These are phyloP conservation scores for Penicillium simplicissimum DNA, from an alignment of 495 filamentous ascomycete species.

Conservation along the genomic window DNA sequence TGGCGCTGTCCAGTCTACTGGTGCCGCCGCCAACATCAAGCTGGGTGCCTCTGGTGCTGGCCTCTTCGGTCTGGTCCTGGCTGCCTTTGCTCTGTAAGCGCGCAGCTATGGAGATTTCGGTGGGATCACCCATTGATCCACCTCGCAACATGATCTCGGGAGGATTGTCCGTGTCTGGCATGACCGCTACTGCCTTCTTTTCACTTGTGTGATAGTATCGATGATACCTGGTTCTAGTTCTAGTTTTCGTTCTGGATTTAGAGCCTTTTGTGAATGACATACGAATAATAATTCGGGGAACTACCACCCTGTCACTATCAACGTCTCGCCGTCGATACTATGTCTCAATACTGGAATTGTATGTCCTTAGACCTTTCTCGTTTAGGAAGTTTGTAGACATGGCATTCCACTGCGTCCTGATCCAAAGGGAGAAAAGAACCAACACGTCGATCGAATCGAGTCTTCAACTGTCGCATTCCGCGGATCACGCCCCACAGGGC, in stretches of 20 bases:
- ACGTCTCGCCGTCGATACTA: no score
- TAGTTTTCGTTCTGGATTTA: constrained; percentile 2
- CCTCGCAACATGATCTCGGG: background rate
- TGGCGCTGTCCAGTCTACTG: constrained; percentile 26
- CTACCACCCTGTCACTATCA: background rate
- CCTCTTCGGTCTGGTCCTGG: constrained; percentile 39
- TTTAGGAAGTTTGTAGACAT: background rate
- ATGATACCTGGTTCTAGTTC: constrained; percentile 16
- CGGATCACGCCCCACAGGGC: constrained; percentile 7
- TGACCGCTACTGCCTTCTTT: constrained; percentile 9
- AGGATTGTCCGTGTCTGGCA: no score
- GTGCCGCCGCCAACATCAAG: constrained; percentile 36
- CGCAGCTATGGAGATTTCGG: background rate
- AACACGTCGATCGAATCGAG: constrained; percentile 1
- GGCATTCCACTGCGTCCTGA: background rate
- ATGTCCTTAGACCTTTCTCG: background rate
- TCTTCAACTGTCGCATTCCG: background rate
- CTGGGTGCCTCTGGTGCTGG: constrained; percentile 41
- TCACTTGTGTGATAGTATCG: constrained; percentile 18
- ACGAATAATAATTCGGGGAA: constrained; percentile 7
- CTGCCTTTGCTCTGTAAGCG: constrained; percentile 41
- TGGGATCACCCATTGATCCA: background rate
- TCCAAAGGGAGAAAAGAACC: background rate
- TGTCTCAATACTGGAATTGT: no score
- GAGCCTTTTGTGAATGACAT: constrained; percentile 16